Conservation (phyloP, 345 rosid genomes). For the Triadica sebifera region DNA sequence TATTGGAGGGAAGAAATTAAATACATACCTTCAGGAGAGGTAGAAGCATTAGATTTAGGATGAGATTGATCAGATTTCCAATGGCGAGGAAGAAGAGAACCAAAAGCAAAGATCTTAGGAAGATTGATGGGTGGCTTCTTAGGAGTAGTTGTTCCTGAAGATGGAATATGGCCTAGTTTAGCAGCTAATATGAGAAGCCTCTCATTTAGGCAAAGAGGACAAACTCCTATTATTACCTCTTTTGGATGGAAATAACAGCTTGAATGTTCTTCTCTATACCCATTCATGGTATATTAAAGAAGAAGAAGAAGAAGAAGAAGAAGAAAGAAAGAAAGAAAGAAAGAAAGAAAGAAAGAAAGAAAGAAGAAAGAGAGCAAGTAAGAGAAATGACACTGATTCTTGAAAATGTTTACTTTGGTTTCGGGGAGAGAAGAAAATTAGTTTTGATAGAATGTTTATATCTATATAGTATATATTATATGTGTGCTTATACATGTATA, state of each 20-base stretch:
- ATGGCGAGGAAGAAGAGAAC: constrained; percentile 67
- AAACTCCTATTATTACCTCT: constrained; percentile 61
- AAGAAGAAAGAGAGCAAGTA: too few species aligned
- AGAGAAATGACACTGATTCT: not conserved
- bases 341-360: too few species aligned
- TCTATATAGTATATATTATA: not conserved
- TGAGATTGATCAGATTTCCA: constrained; percentile 39
- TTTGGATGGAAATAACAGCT: constrained; percentile 80
- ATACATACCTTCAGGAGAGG: constrained; percentile 78
- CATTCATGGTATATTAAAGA: constrained; percentile 42
- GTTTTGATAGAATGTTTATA: not conserved
- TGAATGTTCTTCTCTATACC: constrained; percentile 50
- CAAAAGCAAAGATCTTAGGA: constrained; percentile 74
- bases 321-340: constrained; percentile 1
- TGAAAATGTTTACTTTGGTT: not conserved
- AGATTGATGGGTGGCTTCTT: constrained; percentile 43
- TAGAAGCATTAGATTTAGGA: constrained; percentile 46
- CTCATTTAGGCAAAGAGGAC: constrained; percentile 76
- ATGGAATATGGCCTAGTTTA: constrained; percentile 46
- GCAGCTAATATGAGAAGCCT: constrained; percentile 80
- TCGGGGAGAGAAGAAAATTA: not conserved
- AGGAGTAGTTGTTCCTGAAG: constrained; percentile 19
- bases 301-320: too few species aligned
- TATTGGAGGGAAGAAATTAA: not conserved
- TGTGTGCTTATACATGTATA: not conserved